Evolutionary conservation across 2,329 filamentous ascomycete genomes (phyloP).

Genomic region (Colletotrichum sp.): DNA sequence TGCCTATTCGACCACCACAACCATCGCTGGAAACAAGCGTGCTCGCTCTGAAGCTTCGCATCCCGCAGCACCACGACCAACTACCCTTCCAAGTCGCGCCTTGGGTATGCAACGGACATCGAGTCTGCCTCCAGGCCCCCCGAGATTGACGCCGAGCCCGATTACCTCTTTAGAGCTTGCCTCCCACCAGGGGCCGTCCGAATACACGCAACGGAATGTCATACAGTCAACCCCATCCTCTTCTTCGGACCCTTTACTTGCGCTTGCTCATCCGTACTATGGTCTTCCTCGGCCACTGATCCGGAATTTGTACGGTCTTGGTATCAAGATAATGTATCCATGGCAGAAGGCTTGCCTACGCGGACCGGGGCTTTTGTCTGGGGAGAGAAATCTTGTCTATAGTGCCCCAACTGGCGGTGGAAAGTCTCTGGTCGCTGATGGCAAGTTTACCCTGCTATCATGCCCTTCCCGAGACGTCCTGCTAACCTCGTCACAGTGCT

Average conservation of each 20-base stretch:
- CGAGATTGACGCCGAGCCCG: constrained; percentile 45
- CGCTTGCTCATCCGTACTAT: constrained; percentile 68
- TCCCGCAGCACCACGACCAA: not conserved
- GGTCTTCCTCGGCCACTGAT: constrained; percentile 65
- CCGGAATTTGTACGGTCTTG: constrained; percentile 67
- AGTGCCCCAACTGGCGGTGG: constrained; percentile 80
- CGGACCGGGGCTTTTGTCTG: constrained; percentile 68
- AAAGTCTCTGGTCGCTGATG: constrained; percentile 75
- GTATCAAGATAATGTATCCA: constrained; percentile 77
- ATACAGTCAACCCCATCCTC: constrained; percentile 60
- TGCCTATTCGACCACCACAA: constrained; percentile 40
- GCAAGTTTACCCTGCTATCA: constrained; percentile 30
- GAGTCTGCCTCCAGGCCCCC: constrained; percentile 34
- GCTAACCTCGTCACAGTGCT: constrained; percentile 51
- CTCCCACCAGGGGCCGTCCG: constrained; percentile 38
- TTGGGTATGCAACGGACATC: constrained; percentile 38
- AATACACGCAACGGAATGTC: constrained; percentile 61
- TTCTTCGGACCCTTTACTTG: constrained; percentile 59
- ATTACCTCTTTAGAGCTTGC: constrained; percentile 43
- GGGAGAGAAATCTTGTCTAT: constrained; percentile 76
- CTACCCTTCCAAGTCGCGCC: not conserved
- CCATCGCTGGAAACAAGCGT: constrained; percentile 57
- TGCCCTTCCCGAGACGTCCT: not conserved
- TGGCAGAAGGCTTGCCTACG: constrained; percentile 81
- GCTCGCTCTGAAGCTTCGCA: constrained; percentile 11